Base-by-base conservation (phyloP, 1,284 basidiomycete species). In the Malassezia dermatis region DNA sequence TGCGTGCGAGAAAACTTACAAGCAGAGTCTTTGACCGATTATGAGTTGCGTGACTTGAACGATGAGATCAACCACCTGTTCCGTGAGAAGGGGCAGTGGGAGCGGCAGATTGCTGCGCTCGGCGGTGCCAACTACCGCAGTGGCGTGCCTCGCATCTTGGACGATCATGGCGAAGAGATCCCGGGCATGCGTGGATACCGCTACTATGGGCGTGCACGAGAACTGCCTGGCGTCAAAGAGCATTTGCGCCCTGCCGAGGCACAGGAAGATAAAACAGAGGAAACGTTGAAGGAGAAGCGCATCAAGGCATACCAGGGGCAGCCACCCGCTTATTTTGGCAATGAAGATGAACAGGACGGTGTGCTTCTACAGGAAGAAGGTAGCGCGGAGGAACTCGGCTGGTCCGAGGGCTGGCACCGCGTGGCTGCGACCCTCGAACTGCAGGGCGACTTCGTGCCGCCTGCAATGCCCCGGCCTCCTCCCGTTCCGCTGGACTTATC, bases 121-220 rank as follows among this genome's bases (percentile, higher is more conserved):
- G 94, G 93, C 48, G 94, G 93, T 56, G 94, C 93, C 24, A 98
- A 98, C 71, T 98, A 96, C 73, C 81, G 88, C 69, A 79, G 91
- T 47, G 91, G 88, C 69, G 73, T 77, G 27, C 84, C 87, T 5
- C 83, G 85, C 46, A 93, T 94, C 86, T 86, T 95, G 70, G 89
- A 91, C 62, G 89, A 91, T 64, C 89, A 89, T 15, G 87, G 87
- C 71, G 59, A 59, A 24, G 89, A 94, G 75, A 89, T 95, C 0
- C 89, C 90, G 0, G 89, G 90, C 0, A 93, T 88, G n/a, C 86
- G 94, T 64, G 93, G 91, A 52, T 98, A 96, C 82, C 96, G 96
- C 89, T 96, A 96, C 77, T 98, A 98, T 77, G 94, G 93, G 48
- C 84, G 93, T 27, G 90, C 93, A 4, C 93, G 90, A 71, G 94